Evolutionary conservation across 1,284 basidiomycete species (phyloP).

Genomic region (Ganoderma lingzhi): DNA sequence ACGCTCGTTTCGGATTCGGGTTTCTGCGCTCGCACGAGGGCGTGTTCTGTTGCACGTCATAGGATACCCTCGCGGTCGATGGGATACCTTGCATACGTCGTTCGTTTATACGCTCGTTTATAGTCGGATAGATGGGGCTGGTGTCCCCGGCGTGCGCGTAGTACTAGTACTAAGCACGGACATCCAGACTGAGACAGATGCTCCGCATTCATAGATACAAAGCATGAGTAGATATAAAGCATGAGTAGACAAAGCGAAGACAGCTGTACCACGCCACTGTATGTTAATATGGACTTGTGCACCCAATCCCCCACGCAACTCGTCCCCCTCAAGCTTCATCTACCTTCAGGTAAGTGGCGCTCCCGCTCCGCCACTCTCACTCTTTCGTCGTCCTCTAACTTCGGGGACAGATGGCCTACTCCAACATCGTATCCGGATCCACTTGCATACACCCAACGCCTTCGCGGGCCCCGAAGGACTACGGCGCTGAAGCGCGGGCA

Average conservation of each 20-base stretch:
- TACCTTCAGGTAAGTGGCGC: not conserved
- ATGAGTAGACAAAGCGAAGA: not conserved
- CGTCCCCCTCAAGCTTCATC: not conserved
- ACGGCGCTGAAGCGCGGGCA: not conserved
- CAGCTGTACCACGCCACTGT: not conserved
- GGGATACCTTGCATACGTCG: not conserved
- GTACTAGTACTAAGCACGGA: not conserved
- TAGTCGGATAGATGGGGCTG: not conserved
- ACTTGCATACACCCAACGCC: not conserved
- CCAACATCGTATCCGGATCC: not conserved
- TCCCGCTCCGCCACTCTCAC: not conserved
- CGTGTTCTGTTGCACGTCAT: not conserved
- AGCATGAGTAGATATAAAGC: not conserved
- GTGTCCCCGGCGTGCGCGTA: too few relatives aligned
- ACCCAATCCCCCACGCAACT: not conserved
- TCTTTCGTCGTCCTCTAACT: not conserved
- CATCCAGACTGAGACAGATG: not conserved
- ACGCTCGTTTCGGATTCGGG: not conserved
- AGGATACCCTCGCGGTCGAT: not conserved
- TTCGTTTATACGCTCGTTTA: not conserved
- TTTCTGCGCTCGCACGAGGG: not conserved
- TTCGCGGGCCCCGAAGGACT: not conserved
- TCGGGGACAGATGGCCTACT: not conserved
- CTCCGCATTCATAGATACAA: not conserved
- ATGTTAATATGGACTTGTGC: not conserved